Evolutionary conservation across 2,329 filamentous ascomycete species (phyloP).

Genomic region (Colletotrichum graminicola): DNA sequence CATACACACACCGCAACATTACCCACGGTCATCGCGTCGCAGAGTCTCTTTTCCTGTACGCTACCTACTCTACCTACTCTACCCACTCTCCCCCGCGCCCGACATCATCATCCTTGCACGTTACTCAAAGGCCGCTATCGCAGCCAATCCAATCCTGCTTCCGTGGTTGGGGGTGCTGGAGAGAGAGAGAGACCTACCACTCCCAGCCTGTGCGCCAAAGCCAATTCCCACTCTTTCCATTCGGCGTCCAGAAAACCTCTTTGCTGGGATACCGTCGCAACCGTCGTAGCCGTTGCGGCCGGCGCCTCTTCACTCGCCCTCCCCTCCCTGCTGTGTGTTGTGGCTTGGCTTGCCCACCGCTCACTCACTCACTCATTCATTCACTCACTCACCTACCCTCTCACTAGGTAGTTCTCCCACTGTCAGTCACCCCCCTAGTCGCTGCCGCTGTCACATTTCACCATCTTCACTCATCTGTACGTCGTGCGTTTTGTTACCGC

Average conservation of each 20-base stretch:
- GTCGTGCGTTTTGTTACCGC: slow-evolving; percentile 1
- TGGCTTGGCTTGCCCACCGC: slow-evolving; percentile 19
- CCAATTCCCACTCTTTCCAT: slow-evolving; percentile 33
- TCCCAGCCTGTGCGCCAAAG: slow-evolving; percentile 11
- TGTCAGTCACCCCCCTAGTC: not conserved
- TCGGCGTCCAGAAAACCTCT: slow-evolving; percentile 24
- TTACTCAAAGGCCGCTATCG: slow-evolving; percentile 16
- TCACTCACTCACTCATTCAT: not conserved
- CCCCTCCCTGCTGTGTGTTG: not conserved
- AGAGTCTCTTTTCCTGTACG: slow-evolving; percentile 5
- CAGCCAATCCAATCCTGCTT: slow-evolving; percentile 23
- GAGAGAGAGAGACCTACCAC: not conserved
- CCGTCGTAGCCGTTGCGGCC: slow-evolving; percentile 21
- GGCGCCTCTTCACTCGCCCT: not conserved
- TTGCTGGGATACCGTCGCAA: slow-evolving; percentile 37
- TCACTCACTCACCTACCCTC: not conserved
- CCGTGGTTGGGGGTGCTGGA: not conserved
- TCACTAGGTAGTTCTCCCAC: not conserved
- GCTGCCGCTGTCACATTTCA: not conserved
- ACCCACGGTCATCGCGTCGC: slow-evolving; percentile 33
- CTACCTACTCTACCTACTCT: too few species aligned
- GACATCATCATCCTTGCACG: slow-evolving; percentile 39
- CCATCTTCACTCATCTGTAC: not conserved
- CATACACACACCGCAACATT: slow-evolving; percentile 15
- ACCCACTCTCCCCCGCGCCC: not conserved